phyloP scores from a whole-genome alignment of 2,329 filamentous ascomycete species.

The Samsoniella hepiali region DNA sequence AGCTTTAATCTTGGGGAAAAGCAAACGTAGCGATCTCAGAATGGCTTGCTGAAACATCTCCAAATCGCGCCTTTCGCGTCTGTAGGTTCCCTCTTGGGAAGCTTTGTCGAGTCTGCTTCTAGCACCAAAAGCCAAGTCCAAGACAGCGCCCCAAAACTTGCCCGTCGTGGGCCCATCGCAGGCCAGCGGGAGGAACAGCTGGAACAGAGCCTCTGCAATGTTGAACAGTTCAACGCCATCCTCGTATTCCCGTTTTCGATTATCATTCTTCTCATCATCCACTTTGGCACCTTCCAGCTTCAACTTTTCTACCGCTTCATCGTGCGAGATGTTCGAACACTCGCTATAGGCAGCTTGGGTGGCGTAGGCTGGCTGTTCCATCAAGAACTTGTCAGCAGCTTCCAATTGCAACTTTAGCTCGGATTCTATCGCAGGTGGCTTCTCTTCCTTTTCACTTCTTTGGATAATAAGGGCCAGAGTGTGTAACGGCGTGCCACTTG shows the following conservation, averaged over 20 bases:
- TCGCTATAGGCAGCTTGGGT: conserved; percentile 30
- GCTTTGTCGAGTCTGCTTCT: conserved; percentile 23
- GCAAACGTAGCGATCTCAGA: background rate
- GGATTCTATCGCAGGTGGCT: conserved; percentile 11
- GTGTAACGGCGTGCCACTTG: background rate
- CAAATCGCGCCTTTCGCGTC: background rate
- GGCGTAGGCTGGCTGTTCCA: conserved; percentile 26
- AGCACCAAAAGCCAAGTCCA: conserved; percentile 24
- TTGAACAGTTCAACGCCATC: conserved; percentile 40
- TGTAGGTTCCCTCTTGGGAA: conserved; percentile 15
- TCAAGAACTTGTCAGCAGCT: conserved; percentile 29
- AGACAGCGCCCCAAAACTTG: conserved; percentile 45
- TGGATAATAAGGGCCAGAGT: conserved; percentile 4
- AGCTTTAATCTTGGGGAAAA: conserved; percentile 25
- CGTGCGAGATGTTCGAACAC: conserved; percentile 25
- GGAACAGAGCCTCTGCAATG: conserved; percentile 37
- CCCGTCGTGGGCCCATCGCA: conserved; percentile 36
- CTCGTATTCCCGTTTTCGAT: conserved; percentile 29
- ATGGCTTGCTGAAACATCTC: background rate
- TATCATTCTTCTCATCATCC: conserved; percentile 26
- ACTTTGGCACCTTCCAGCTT: conserved; percentile 25
- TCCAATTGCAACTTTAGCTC: conserved; percentile 26
- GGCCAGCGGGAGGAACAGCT: conserved; percentile 40
- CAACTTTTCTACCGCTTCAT: conserved; percentile 26
- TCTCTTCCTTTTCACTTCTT: conserved; percentile 16